phyloP scores from a whole-genome alignment of 2,329 filamentous ascomycete species.

The Epichloe sp. region DNA sequence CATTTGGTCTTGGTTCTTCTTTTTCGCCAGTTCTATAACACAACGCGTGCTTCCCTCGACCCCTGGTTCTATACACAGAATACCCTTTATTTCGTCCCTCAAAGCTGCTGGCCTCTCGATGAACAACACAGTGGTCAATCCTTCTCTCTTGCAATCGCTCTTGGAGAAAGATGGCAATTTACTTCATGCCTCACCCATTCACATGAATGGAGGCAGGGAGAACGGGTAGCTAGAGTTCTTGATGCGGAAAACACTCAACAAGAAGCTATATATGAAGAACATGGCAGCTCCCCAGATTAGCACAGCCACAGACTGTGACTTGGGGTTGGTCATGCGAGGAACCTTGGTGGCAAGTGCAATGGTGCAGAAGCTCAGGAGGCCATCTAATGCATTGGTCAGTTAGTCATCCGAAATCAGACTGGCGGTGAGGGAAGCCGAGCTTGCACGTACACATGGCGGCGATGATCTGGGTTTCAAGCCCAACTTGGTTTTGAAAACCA shows the following conservation, averaged over 20 bases:
- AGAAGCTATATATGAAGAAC: constrained; percentile 80
- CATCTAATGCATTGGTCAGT: constrained; percentile 24
- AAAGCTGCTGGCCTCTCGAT: not conserved
- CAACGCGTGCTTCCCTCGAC: not conserved
- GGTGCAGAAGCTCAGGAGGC: constrained; percentile 72
- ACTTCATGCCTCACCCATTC: constrained; percentile 7
- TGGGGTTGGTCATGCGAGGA: constrained; percentile 69
- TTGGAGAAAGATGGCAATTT: not conserved
- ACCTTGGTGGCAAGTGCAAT: constrained; percentile 89
- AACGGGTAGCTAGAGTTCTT: constrained; percentile 97
- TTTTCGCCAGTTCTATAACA: not conserved
- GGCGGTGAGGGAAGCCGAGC: not conserved
- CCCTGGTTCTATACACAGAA: not conserved
- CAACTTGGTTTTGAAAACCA: constrained; percentile 88
- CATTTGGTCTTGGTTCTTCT: not conserved
- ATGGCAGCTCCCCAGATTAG: constrained; percentile 66
- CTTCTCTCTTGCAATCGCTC: not conserved
- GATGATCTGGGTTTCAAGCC: constrained; percentile 89
- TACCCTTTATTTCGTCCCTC: not conserved
- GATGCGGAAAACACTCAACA: constrained; percentile 82
- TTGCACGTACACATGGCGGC: constrained; percentile 70
- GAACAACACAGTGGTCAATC: not conserved
- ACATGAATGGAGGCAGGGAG: constrained; percentile 78
- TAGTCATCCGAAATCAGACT: not conserved
- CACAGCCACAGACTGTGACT: constrained; percentile 68